Evolutionary conservation across 2,329 filamentous ascomycete genomes (phyloP), one percentile per base, ranked within the genome.

Genomic region (Corinectria fuckeliana): DNA sequence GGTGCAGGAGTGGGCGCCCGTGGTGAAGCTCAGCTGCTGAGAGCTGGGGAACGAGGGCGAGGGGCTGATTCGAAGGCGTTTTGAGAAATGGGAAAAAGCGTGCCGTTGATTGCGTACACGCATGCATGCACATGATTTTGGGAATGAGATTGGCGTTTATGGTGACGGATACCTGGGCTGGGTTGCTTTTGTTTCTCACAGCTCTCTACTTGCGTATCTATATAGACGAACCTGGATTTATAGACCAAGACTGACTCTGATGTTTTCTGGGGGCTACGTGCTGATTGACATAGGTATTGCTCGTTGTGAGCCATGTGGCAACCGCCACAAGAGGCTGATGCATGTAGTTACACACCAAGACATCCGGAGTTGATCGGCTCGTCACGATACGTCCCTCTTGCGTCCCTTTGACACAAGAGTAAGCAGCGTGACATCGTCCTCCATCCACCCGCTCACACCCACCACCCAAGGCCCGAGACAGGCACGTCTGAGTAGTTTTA

Each of bases 1-100:
- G 2, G 14, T 75, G 13, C 72, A 80, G 42, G 80, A 82, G 65
- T 82, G 80, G 80, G 65, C 55, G 2, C 11, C 30, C n/a, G 4
- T 26, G 18, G 10, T 6, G 3, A 21, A 23, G 8, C 10, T 56
- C 10, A 34, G n/a, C 20, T 28, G 42, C 23, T 45, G 42, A 45
- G 42, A 45, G 14, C 3, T 4, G 21, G n/a, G 4, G 16, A 13
- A n/a, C n/a, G 8, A 41, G 41, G 25, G 16, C 13, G 18, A 30
- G 9, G 20, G 4, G 20, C 32, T 50, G 30, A 16, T 50, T 50
- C 39, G 11, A 28, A 9, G 48, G 48, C 48, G 48, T 50, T 21
- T n/a, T 50, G 5, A 9, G 7, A 44, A 11, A 20, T 18, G 13
- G 42, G 39, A 25, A 45, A 45, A 45, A 45, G 42, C 25, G 23